These are phyloP conservation scores for Botrytis hyacinthi DNA, from an alignment of 2,329 filamentous ascomycete genomes.

Conservation along the genomic window DNA sequence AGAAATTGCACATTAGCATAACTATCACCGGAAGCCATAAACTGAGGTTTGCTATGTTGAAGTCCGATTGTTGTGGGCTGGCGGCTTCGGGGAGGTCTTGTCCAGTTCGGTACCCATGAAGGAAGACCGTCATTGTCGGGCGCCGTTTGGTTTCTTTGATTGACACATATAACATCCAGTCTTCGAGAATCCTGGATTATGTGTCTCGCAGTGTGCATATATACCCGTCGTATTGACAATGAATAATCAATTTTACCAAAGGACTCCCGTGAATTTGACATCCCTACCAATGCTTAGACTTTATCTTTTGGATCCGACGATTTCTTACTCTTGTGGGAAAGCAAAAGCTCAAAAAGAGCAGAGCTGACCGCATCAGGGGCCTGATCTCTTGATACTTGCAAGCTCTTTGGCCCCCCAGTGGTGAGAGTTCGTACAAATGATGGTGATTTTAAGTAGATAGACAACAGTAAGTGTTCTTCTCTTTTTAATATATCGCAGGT, in stretches of 20 bases:
- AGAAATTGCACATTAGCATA: constrained; percentile 25
- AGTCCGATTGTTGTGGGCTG: constrained; percentile 28
- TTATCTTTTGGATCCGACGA: constrained; percentile 36
- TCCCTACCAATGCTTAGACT: constrained; percentile 35
- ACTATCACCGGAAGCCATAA: constrained; percentile 28
- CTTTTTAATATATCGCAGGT: constrained; percentile 28
- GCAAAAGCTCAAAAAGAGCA: constrained; percentile 32
- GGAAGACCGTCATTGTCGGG: constrained; percentile 24
- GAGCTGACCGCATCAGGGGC: constrained; percentile 22
- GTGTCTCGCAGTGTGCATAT: constrained; percentile 31
- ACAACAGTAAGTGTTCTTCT: constrained; percentile 23
- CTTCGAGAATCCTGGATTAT: constrained; percentile 29
- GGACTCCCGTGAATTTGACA: constrained; percentile 25
- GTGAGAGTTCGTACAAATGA: constrained; percentile 29
- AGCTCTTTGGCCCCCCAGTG: constrained; percentile 29
- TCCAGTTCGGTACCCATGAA: constrained; percentile 35
- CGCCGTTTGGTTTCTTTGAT: constrained; percentile 32
- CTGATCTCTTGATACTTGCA: constrained; percentile 31
- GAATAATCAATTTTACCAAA: constrained; percentile 34
- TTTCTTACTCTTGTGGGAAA: constrained; percentile 35
- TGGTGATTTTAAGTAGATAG: constrained; percentile 27
- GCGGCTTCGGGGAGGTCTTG: constrained; percentile 22
- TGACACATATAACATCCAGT: constrained; percentile 35
- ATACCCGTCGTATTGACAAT: constrained; percentile 27
- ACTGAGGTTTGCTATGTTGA: constrained; percentile 30